Evolutionary conservation across 2,329 filamentous ascomycete species (phyloP), one percentile per base, ranked within the genome.

Genomic region (Aureobasidium subglaciale): DNA sequence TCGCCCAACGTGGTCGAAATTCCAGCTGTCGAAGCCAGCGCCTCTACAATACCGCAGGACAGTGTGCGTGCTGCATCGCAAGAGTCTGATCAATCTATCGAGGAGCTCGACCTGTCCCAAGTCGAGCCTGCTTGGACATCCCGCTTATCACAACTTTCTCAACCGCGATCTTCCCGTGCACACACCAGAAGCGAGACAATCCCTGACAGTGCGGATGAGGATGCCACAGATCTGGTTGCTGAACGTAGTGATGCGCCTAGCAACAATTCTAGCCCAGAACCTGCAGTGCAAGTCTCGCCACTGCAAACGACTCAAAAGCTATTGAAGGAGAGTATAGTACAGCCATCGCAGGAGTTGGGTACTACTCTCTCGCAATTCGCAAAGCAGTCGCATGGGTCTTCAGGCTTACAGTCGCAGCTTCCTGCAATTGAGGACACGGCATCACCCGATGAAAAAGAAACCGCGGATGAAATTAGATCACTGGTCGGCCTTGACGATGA

Each of bases 161-260:
- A 38, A 29, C 35, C 38, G 7, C 27, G 38, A 6, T 55, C 52
- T 4, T 55, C 38, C 11, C 48, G 48, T 11, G 48, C 48, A 16
- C 32, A 52, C 15, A 59, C 59, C 9, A 49, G 53, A 8, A 53
- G 49, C n/a, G 56, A 54, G 27, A 52, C 55, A 1, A 48, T 58
- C 3, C 46, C 58, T n/a, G 56, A 58, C 20, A 58, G 56, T 25
- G 46, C 54, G 29, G 50, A 54, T 7, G 50, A 54, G 18, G 37
- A 54, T 9, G 50, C 22, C 8, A 42, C 38, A 10, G 38, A 43
- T n/a, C 5, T 54, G 38, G 38, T 34, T 7, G 27, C 38, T 8
- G 29, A 29, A 5, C 18, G 20, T 27, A 54, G n/a, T 22, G 10
- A 25, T 18, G 22, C 15, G 5, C n/a, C 16, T 32, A 29, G 16